Evolutionary conservation across 305 asterid species (phyloP).

Genomic region (Fraxinus latifolia): DNA sequence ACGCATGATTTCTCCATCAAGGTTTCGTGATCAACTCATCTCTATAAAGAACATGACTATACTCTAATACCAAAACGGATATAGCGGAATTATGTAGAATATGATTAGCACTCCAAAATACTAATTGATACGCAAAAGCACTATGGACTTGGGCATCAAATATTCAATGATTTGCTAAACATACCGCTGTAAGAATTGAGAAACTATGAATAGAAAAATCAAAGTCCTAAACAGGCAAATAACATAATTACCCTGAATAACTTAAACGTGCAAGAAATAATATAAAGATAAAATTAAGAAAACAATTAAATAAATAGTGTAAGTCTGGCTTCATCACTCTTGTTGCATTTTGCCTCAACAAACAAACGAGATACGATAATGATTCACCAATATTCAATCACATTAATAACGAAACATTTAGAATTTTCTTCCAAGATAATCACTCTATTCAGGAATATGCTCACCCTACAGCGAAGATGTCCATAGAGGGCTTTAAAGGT

Average conservation of each 20-base stretch:
- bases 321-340: background rate
- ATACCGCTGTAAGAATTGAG: background rate
- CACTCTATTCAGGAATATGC: slow-evolving; percentile 30
- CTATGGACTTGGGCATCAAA: background rate
- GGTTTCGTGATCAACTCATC: background rate
- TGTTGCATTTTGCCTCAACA: slow-evolving; percentile 12
- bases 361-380: background rate
- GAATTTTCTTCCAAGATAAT: slow-evolving; percentile 16
- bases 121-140: background rate
- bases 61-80: background rate
- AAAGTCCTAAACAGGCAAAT: background rate
- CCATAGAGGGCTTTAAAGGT: slow-evolving; percentile 86
- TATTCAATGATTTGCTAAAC: background rate
- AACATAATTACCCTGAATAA: background rate
- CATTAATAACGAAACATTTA: slow-evolving; percentile 15
- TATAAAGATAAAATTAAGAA: background rate
- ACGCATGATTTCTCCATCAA: background rate
- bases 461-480: slow-evolving; percentile 96
- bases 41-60: background rate
- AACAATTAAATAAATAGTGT: background rate
- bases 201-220: background rate
- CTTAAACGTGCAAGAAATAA: background rate
- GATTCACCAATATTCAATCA: slow-evolving; percentile 18
- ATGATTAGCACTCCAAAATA: background rate
- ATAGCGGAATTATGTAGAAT: background rate